Base-by-base conservation (phyloP, 83 land plant genomes). In the Larix sibirica region DNA sequence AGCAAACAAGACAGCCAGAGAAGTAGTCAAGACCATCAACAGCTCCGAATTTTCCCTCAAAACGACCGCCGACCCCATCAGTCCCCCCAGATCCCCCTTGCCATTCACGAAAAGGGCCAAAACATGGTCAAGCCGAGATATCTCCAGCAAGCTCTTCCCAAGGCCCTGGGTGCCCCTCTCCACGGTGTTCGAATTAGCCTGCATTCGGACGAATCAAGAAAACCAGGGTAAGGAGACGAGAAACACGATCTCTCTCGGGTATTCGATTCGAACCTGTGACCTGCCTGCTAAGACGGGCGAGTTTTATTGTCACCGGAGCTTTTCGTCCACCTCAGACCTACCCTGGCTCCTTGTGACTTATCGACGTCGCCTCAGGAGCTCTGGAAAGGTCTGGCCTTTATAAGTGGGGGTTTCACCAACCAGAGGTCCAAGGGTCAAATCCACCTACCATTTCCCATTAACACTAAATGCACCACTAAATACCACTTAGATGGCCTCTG, bases 1-100 rank as follows among this genome's bases (percentile, higher is more conserved):
- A 0, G 89, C 89, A 70, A 94, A 42, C 42, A 94, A 33, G 16
- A 89, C 91, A 0, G 92, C 94, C n/a, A 88, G 12, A 8, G 91
- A 82, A 17, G 92, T 89, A 13, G 89, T 86, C 33, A 92, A 70
- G 28, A 90, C 66, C 86, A 84, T 83, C 3, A 86, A 31, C 2
- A 87, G 12, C 81, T 85, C 79, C 16, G 85, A 84, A 62, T 88
- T 90, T 68, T 87, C 90, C 50, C 69, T 4, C 13, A 77, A 33
- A 61, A 86, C 4, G 8, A 85, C 31, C 16, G 80, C 28, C 44
- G 70, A 84, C 40, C 38, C 83, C 26, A 63, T 20, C 81, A 61
- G 59, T 42, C 33, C 81, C 77, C n/a, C 23, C 50, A 66, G 76
- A 83, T 23, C 63, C 21, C 24, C 79, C 73, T 81, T 70, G 10